These are phyloP conservation scores for Stagonosporopsis chrysanthemi DNA, from an alignment of 2,329 filamentous ascomycete genomes.

Conservation along the genomic window DNA sequence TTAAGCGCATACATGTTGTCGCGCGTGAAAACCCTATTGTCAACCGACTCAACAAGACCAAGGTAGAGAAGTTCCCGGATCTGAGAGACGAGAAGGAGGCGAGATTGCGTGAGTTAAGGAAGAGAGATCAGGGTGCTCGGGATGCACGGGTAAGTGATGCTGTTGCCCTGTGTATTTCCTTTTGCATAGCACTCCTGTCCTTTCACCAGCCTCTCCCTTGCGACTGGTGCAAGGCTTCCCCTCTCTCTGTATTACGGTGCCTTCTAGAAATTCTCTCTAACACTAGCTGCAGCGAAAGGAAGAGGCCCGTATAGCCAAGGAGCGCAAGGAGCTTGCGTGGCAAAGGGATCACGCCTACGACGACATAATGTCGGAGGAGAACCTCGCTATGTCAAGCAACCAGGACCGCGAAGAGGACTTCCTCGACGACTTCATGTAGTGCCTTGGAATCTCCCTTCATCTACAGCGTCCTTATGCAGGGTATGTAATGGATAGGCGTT, in stretches of 20 bases:
- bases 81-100: constrained; percentile 83
- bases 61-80: constrained; percentile 85
- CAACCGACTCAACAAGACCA: constrained; percentile 98
- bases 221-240: neutral
- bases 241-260: neutral
- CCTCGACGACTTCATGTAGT: constrained; percentile 78
- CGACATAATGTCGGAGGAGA: constrained; percentile 85
- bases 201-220: neutral
- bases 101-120: constrained; percentile 72
- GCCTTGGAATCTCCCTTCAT: too few relatives aligned
- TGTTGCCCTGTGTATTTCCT: neutral
- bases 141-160: constrained; percentile 64
- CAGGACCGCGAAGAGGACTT: constrained; percentile 80
- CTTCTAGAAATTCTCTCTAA: constrained; percentile 12
- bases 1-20: constrained; percentile 81
- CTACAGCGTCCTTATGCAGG: constrained; percentile 8
- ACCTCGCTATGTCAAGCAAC: constrained; percentile 79
- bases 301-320: constrained; percentile 74
- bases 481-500: constrained; percentile 16
- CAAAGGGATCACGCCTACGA: constrained; percentile 99
- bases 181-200: neutral
- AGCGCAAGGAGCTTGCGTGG: constrained; percentile 88
- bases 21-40: constrained; percentile 87
- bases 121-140: constrained; percentile 70
- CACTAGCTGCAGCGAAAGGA: constrained; percentile 70